Evolutionary conservation across 2,329 filamentous ascomycete genomes (phyloP).

Genomic region (Trichoderma gracile): DNA sequence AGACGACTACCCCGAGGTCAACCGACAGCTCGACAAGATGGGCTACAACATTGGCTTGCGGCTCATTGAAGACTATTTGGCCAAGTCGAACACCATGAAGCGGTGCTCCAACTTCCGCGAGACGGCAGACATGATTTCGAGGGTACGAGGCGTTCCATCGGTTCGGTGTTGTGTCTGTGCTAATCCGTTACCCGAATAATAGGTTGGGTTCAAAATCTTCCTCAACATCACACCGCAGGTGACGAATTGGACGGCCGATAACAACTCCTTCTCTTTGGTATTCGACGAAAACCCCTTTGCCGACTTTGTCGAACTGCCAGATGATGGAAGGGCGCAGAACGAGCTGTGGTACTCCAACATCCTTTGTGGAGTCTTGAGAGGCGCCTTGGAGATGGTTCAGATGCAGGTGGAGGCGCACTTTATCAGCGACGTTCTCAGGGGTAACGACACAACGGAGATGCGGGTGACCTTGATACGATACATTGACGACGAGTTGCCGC

Average conservation of each 20-base stretch:
- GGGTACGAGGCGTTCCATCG: conserved; percentile 53
- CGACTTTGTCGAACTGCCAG: conserved; percentile 95
- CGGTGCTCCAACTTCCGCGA: conserved; percentile 91
- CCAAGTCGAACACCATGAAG: conserved; percentile 87
- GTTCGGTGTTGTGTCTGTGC: background rate
- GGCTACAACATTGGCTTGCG: conserved; percentile 97
- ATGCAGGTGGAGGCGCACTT: conserved; percentile 99
- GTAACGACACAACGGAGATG: conserved; percentile 97
- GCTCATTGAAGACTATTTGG: conserved; percentile 95
- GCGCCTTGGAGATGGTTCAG: conserved; percentile 96
- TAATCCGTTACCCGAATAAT: conserved; percentile 29
- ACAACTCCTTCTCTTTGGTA: conserved; percentile 91
- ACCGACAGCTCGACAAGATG: conserved; percentile 98
- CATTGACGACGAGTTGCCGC: conserved; percentile 96
- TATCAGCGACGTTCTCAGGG: conserved; percentile 86
- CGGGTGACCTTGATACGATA: conserved; percentile 87
- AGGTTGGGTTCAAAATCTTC: conserved; percentile 99
- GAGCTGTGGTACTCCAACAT: conserved; percentile 99
- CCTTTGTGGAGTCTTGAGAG: conserved; percentile 86
- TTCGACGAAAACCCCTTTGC: conserved; percentile 97
- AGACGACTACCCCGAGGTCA: conserved; percentile 90
- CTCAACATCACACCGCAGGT: conserved; percentile 93
- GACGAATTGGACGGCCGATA: conserved; percentile 94
- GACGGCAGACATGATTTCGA: conserved; percentile 94
- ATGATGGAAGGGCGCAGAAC: conserved; percentile 92